Percentiles rank a stretch among this genome's conserved stretches.
Evolutionary conservation across 306 rosid species (phyloP).

Genomic region (Albizia julibrissin): DNA sequence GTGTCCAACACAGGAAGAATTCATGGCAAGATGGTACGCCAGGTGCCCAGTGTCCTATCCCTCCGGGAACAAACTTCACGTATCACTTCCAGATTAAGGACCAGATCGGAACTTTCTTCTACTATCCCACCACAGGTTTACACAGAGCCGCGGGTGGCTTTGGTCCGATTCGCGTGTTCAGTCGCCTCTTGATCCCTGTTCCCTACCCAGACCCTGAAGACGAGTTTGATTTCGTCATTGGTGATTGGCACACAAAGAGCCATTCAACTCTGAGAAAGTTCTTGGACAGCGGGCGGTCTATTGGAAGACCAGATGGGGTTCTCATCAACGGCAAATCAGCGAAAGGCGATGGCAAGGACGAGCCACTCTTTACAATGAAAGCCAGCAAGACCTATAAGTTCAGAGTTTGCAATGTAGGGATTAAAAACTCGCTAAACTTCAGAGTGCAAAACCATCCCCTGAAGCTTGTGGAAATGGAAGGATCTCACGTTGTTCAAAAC

Average conservation of each 20-base stretch:
- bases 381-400: constrained; percentile 76
- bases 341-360: constrained; percentile 57
- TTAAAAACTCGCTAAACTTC: constrained; percentile 67
- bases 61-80: constrained; percentile 66
- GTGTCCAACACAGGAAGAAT: constrained; percentile 82
- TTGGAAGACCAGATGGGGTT: constrained; percentile 66
- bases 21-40: constrained; percentile 77
- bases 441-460: constrained; percentile 71
- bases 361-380: constrained; percentile 77
- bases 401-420: constrained; percentile 79
- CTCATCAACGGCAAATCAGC: constrained; percentile 67
- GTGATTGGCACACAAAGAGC: constrained; percentile 85
- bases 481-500: constrained; percentile 80
- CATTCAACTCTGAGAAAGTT: constrained; percentile 47
- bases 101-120: constrained; percentile 75
- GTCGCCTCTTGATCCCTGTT: constrained; percentile 74
- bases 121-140: constrained; percentile 60
- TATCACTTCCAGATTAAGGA: constrained; percentile 82
- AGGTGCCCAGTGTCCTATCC: constrained; percentile 85
- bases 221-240: constrained; percentile 74
- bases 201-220: constrained; percentile 84
- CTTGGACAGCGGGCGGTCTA: constrained; percentile 60
- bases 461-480: constrained; percentile 82
- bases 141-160: constrained; percentile 71
- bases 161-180: constrained; percentile 71